A percentile compares a stretch with the other conserved stretches of the same genome.
Conservation (phyloP, 2,329 filamentous ascomycete species). For the Aspergillus felis region DNA sequence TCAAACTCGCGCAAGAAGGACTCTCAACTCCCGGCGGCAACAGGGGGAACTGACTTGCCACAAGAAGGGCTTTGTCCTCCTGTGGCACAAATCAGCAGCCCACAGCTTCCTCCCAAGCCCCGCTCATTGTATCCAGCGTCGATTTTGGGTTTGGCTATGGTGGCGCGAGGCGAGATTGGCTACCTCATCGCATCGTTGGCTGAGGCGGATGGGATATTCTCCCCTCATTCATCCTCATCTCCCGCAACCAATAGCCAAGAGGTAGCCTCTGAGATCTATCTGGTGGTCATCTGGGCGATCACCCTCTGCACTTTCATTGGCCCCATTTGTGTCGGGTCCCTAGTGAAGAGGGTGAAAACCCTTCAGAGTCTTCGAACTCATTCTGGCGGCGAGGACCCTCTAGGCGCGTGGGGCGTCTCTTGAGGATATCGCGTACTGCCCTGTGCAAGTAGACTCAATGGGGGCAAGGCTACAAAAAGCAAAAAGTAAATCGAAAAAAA, state of each 20-base stretch:
- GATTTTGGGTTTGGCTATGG: constrained; percentile 67
- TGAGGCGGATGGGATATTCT: constrained; percentile 51
- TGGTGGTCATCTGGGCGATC: constrained; percentile 55
- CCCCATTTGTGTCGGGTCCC: constrained; percentile 49
- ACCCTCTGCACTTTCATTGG: constrained; percentile 55
- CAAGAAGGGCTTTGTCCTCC: constrained; percentile 13
- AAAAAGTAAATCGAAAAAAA: background rate
- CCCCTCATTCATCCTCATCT: background rate
- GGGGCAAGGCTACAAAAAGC: background rate
- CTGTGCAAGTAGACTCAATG: background rate
- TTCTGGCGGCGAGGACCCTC: constrained; percentile 31
- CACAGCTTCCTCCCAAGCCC: constrained; percentile 42
- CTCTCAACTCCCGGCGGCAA: background rate
- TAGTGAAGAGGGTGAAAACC: constrained; percentile 45
- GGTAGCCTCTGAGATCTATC: constrained; percentile 44
- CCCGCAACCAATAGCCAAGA: background rate
- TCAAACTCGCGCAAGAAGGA: background rate
- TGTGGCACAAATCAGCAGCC: constrained; percentile 7
- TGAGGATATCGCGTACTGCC: background rate
- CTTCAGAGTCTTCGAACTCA: constrained; percentile 29
- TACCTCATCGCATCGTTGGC: constrained; percentile 70
- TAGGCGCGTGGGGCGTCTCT: constrained; percentile 40
- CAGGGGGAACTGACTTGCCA: background rate
- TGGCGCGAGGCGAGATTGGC: constrained; percentile 74
- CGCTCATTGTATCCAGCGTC: constrained; percentile 63